phyloP scores from a whole-genome alignment of 2,329 filamentous ascomycete species.

The Cryphonectria radicalis region DNA sequence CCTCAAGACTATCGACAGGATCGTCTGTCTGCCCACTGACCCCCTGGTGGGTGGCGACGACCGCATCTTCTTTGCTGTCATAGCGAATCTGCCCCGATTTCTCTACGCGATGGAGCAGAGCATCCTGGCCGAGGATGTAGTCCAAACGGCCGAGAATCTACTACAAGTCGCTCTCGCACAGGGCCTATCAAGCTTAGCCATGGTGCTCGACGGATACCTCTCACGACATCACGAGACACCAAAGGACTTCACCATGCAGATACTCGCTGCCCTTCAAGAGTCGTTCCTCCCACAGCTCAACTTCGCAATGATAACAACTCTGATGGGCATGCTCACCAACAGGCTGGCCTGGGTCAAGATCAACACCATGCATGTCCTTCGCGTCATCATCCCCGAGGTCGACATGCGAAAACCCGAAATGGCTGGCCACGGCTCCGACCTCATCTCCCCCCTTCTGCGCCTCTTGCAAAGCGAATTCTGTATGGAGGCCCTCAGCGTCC shows the following conservation, averaged over 20 bases:
- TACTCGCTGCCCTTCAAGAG: slow-evolving; percentile 74
- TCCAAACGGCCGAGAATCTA: slow-evolving; percentile 70
- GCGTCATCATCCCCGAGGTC: slow-evolving; percentile 82
- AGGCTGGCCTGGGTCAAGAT: slow-evolving; percentile 86
- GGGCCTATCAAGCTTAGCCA: slow-evolving; percentile 67
- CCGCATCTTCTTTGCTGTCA: slow-evolving; percentile 80
- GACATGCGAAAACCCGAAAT: slow-evolving; percentile 94
- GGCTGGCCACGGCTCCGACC: slow-evolving; percentile 86
- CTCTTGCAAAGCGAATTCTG: slow-evolving; percentile 92
- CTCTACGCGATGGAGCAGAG: slow-evolving; percentile 76
- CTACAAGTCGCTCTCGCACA: slow-evolving; percentile 74
- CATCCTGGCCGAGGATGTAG: slow-evolving; percentile 56
- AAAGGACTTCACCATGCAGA: slow-evolving; percentile 76
- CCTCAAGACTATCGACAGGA: slow-evolving; percentile 74
- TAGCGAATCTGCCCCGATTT: slow-evolving; percentile 91
- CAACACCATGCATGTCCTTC: slow-evolving; percentile 89
- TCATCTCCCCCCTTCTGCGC: slow-evolving; percentile 89
- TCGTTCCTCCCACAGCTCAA: slow-evolving; percentile 83
- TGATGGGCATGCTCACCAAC: slow-evolving; percentile 91
- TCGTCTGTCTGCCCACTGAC: slow-evolving; percentile 80
- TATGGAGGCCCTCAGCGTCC: slow-evolving; percentile 85
- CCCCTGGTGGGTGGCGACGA: slow-evolving; percentile 80
- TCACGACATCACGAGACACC: slow-evolving; percentile 67
- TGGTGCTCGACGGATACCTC: slow-evolving; percentile 72
- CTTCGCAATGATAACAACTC: slow-evolving; percentile 82